phyloP scores from a whole-genome alignment of 1,284 basidiomycete genomes.

The Marasmius tenuissimus region DNA sequence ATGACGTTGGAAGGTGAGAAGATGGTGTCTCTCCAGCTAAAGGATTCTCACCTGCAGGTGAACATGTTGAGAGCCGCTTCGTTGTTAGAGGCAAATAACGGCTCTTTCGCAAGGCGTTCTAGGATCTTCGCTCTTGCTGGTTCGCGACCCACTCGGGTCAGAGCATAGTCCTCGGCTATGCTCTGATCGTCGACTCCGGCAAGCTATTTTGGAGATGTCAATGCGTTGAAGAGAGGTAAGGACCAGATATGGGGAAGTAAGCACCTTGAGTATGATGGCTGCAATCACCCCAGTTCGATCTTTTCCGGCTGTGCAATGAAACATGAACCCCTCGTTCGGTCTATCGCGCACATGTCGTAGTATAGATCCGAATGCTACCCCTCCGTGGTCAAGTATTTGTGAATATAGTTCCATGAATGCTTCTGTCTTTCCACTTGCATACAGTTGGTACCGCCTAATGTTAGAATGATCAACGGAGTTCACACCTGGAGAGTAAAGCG shows the following conservation, averaged over 20 bases:
- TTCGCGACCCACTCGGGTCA: conserved; percentile 75
- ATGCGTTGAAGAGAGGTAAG: conserved; percentile 5
- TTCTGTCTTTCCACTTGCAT: conserved; percentile 79
- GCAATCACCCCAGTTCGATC: conserved; percentile 78
- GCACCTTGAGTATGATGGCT: conserved; percentile 67
- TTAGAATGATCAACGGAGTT: not conserved
- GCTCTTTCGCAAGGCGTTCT: conserved; percentile 62
- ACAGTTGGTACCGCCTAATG: conserved; percentile 67
- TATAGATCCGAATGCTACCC: conserved; percentile 61
- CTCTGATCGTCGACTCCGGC: conserved; percentile 62
- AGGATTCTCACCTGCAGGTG: conserved; percentile 57
- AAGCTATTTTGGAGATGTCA: conserved; percentile 43
- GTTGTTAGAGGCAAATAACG: conserved; percentile 66
- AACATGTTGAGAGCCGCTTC: conserved; percentile 79
- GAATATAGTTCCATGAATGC: conserved; percentile 80
- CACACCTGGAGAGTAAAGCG: not conserved
- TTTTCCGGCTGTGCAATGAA: conserved; percentile 82
- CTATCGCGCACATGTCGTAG: conserved; percentile 69
- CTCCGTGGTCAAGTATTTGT: conserved; percentile 75
- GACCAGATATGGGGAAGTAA: conserved; percentile 1
- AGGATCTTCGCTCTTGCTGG: conserved; percentile 70
- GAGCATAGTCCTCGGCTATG: conserved; percentile 72
- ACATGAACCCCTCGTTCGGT: conserved; percentile 61
- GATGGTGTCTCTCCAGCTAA: not conserved
- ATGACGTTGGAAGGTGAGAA: conserved; percentile 7